These are phyloP conservation scores for Rhodotorula sp. DNA, from an alignment of 1,284 basidiomycete genomes.

Conservation along the genomic window DNA sequence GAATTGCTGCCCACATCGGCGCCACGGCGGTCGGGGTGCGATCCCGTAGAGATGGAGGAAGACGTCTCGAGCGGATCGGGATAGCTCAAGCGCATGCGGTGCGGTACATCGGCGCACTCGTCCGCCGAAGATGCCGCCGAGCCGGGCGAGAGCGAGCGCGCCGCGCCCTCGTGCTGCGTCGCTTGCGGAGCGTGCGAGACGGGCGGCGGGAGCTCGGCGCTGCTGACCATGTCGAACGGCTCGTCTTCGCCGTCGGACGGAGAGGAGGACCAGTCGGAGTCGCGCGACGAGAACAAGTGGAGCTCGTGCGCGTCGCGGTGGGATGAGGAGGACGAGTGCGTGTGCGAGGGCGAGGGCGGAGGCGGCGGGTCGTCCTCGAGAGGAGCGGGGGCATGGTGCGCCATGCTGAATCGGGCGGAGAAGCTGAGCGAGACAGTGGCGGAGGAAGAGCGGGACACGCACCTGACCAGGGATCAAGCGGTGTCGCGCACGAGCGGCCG, in stretches of 20 bases:
- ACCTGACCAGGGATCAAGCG: too few relatives aligned
- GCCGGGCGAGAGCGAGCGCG: background rate
- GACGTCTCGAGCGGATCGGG: slow-evolving; percentile 11
- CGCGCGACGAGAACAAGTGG: slow-evolving; percentile 5
- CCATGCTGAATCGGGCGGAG: background rate
- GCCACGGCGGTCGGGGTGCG: background rate
- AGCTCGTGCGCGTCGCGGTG: background rate
- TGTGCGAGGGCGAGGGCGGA: background rate
- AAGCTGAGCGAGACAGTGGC: too few relatives aligned
- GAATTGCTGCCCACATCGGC: background rate
- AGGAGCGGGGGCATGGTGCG: background rate
- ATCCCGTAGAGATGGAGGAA: background rate
- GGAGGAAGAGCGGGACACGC: background rate
- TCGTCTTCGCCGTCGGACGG: background rate
- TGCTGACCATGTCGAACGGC: slow-evolving; percentile 3
- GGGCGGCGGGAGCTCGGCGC: background rate
- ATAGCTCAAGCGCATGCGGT: slow-evolving; percentile 1
- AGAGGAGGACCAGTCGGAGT: slow-evolving; percentile 11
- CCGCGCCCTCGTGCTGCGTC: too few relatives aligned
- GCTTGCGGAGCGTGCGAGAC: background rate
- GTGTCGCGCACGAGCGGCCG: too few relatives aligned
- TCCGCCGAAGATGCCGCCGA: background rate
- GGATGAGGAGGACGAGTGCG: background rate
- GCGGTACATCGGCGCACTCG: background rate
- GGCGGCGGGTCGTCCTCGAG: background rate